Conservation (phyloP, 1,139 yeast genomes). For the Debaryomyces nepalensis region DNA sequence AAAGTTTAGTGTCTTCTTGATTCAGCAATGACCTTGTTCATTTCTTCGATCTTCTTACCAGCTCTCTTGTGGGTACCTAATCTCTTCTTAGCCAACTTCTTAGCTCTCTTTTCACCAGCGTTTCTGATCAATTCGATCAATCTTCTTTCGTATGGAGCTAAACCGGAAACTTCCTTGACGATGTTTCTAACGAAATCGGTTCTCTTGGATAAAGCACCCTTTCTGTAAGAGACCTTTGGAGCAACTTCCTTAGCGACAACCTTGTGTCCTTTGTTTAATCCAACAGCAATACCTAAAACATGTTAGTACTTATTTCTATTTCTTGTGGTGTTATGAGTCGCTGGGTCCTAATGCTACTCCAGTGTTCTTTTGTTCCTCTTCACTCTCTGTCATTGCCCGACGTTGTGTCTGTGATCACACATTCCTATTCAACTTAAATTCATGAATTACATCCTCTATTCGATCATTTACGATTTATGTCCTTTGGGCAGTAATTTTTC, state of each 20-base stretch:
- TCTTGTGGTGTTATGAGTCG: not conserved
- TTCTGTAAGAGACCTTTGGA: conserved; percentile 94
- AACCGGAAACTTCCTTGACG: conserved; percentile 97
- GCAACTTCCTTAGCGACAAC: conserved; percentile 91
- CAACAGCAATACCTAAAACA: conserved; percentile 89
- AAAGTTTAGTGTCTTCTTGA: conserved; percentile 75
- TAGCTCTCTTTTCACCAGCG: conserved; percentile 99
- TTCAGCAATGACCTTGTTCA: conserved; percentile 96
- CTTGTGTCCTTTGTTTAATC: conserved; percentile 99
- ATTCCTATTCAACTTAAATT: too few relatives aligned
- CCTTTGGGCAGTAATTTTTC: too few relatives aligned
- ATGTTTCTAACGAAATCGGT: conserved; percentile 93
- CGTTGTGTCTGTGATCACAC: too few relatives aligned
- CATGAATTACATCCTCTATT: too few relatives aligned
- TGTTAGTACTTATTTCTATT: conserved; percentile 25
- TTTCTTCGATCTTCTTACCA: conserved; percentile 98
- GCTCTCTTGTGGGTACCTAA: conserved; percentile 99
- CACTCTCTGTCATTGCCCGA: too few relatives aligned
- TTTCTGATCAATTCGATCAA: conserved; percentile 99
- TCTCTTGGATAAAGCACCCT: conserved; percentile 97
- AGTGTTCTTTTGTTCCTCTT: too few relatives aligned
- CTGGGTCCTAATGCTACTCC: too few relatives aligned
- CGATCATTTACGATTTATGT: too few relatives aligned
- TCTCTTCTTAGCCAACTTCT: conserved; percentile 99
- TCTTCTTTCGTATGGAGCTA: conserved; percentile 99